Conservation (phyloP, 2,329 filamentous ascomycete species). For the Rhynchosporium graminicola region DNA sequence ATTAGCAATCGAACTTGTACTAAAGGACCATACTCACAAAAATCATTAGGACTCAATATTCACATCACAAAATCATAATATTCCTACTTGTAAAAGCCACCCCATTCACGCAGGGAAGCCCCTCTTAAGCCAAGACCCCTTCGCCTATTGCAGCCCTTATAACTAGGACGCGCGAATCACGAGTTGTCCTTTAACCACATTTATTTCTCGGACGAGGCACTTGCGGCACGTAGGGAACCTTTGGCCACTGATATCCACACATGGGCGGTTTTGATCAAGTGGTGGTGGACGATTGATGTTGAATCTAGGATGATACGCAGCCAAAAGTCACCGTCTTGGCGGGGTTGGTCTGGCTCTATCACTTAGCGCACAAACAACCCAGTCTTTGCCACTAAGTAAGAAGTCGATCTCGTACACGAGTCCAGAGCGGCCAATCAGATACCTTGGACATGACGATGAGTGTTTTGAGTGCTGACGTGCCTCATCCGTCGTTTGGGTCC, state of each 20-base stretch:
- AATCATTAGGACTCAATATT: not conserved
- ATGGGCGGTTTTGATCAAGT: not conserved
- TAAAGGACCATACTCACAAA: not conserved
- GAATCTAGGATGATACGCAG: not conserved
- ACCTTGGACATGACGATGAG: not conserved
- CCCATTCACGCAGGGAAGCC: not conserved
- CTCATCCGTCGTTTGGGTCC: not conserved
- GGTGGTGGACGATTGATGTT: not conserved
- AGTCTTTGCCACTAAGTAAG: no score
- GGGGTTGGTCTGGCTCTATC: not conserved
- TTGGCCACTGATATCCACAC: not conserved
- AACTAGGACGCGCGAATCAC: slow-evolving; percentile 10
- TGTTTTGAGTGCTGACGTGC: slow-evolving; percentile 8
- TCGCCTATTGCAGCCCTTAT: slow-evolving; percentile 5
- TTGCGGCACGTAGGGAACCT: not conserved
- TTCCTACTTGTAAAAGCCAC: not conserved
- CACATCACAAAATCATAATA: not conserved
- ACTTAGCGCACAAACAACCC: not conserved
- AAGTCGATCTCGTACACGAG: not conserved
- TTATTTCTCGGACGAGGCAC: no score
- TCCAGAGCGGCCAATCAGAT: not conserved
- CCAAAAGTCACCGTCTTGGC: slow-evolving; percentile 9
- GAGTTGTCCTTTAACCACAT: not conserved
- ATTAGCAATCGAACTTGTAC: no score
- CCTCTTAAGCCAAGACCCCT: slow-evolving; percentile 1